These are phyloP conservation scores for Begonia peltatifolia DNA, from an alignment of 306 rosid genomes.

Conservation along the genomic window DNA sequence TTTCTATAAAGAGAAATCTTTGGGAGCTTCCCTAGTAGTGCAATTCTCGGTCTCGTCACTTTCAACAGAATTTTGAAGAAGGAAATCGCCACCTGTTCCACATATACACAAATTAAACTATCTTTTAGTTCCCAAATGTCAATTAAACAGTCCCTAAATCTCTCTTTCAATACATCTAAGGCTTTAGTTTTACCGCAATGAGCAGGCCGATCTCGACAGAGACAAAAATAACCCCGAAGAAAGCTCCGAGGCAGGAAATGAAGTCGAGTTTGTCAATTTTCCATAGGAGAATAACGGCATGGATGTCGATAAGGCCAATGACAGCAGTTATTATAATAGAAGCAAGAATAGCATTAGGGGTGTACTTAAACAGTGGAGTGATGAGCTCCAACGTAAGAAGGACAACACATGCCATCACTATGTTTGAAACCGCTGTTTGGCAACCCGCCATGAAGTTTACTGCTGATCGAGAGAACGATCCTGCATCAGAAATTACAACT, in stretches of 20 bases:
- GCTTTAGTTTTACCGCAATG: constrained; percentile 31
- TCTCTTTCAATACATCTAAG: no score
- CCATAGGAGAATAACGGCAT: constrained; percentile 46
- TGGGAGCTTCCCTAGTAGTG: constrained; percentile 62
- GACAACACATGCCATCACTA: constrained; percentile 56
- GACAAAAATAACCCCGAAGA: constrained; percentile 67
- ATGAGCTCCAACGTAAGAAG: constrained; percentile 39
- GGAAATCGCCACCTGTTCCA: constrained; percentile 46
- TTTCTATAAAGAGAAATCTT: constrained; percentile 45
- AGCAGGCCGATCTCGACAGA: constrained; percentile 80
- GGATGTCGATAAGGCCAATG: constrained; percentile 27
- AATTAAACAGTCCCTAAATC: no score
- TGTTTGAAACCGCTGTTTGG: constrained; percentile 66
- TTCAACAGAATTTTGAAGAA: constrained; percentile 59
- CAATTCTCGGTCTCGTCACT: constrained; percentile 74
- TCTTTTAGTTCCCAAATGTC: no score
- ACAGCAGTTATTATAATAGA: constrained; percentile 68
- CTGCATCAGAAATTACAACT: constrained; percentile 16
- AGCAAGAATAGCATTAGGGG: constrained; percentile 77
- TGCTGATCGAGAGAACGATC: constrained; percentile 82
- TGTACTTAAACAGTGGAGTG: constrained; percentile 74
- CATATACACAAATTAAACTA: no score
- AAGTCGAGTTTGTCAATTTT: constrained; percentile 79
- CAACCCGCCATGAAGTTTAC: constrained; percentile 91
- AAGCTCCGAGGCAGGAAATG: constrained; percentile 79